Evolutionary conservation across 169 alveolate genomes (phyloP), one percentile per base, ranked within the genome.

Genomic region (Plasmodium yoelii): DNA sequence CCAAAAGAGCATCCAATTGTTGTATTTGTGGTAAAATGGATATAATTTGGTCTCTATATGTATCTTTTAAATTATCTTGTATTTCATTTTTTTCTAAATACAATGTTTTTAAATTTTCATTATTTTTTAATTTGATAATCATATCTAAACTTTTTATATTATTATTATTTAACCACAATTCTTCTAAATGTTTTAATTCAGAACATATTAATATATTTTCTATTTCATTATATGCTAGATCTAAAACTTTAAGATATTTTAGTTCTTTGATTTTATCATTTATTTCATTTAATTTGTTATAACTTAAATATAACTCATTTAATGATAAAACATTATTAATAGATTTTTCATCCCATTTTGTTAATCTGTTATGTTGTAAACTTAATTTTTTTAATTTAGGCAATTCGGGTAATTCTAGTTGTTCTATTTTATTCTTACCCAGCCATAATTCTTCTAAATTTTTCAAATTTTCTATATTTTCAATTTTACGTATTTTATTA

Each of bases 341-440:
- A 26, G 94, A 71, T 60, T 72, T 59, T 9, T 49, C 77, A 57
- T 91, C 91, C 97, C 97, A 94, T 44, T 88, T 93, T 12, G 88
- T 63, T 28, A 95, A 65, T 15, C 97, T 87, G 59, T 95, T 95
- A 64, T 95, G 94, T 49, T 95, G 97, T 75, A 95, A 73, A 73
- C 97, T 95, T 51, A 93, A 87, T 65, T 87, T 94, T 82, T 88
- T 88, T 74, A 95, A 87, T 26, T 90, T 82, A 4, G 95, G 95
- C 53, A 94, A 71, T 1, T 26, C 60, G 0, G 96, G 96, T n/a
- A 93, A 18, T 7, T 67, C 49, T 82, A 95, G 70, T n/a, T 82
- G 65, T 15, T 95, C 93, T 70, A 96, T 87, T 73, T 96, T 96
- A 92, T 96, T 96, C 34, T 94, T 93, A 22, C 98, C 98, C 28